Evolutionary conservation across 2,329 filamentous ascomycete species (phyloP).

Genomic region (Monilinia polystroma): DNA sequence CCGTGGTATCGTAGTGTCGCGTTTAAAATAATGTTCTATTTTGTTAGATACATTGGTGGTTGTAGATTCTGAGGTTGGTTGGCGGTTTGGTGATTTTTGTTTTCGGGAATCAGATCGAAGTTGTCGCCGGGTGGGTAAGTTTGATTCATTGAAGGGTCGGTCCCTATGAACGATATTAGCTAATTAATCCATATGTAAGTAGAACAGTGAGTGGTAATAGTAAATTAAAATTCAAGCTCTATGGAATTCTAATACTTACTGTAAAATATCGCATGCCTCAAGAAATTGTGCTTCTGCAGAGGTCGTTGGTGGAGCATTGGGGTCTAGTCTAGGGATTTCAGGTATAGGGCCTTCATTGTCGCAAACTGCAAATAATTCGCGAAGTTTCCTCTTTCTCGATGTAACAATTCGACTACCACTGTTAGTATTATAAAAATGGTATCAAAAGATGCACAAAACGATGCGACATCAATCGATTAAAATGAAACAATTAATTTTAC

Average conservation of each 20-base stretch:
- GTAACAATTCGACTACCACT: constrained; percentile 65
- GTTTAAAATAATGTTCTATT: constrained; percentile 28
- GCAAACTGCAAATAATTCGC: constrained; percentile 81
- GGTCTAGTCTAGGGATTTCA: constrained; percentile 55
- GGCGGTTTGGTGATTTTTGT: constrained; percentile 40
- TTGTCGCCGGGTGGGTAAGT: constrained; percentile 51
- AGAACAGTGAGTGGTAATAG: background rate
- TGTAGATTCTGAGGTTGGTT: constrained; percentile 31
- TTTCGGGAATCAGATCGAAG: constrained; percentile 48
- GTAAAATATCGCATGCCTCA: constrained; percentile 56
- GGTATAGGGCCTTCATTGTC: constrained; percentile 60
- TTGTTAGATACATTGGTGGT: constrained; percentile 29
- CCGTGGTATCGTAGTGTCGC: constrained; percentile 34
- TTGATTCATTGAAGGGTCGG: constrained; percentile 52
- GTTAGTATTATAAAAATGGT: constrained; percentile 36
- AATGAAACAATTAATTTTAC: constrained; percentile 46
- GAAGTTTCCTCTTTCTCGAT: constrained; percentile 88
- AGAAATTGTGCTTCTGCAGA: constrained; percentile 56
- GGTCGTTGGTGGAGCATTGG: constrained; percentile 55
- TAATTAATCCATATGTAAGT: constrained; percentile 19
- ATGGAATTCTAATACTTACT: constrained; percentile 49
- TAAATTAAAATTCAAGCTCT: background rate
- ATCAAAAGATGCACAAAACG: constrained; percentile 31
- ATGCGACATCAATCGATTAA: constrained; percentile 32
- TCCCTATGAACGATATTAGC: constrained; percentile 44